Evolutionary conservation across 192 early-diverging fungal species (phyloP).

Genomic region (Endogone sp.): DNA sequence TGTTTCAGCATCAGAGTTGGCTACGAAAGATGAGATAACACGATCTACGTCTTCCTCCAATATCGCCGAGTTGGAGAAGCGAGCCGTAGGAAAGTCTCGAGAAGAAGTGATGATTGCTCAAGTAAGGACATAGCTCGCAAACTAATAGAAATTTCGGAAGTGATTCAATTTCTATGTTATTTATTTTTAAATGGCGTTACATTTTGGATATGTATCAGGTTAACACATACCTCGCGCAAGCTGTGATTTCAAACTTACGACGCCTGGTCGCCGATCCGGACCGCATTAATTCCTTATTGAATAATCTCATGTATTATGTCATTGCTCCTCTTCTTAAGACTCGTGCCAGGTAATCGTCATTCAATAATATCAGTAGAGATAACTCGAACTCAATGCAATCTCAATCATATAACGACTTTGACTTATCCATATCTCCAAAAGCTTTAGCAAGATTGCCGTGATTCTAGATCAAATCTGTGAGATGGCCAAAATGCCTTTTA

Average conservation of each 20-base stretch:
- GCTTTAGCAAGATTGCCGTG: conserved; percentile 19
- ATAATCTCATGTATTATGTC: conserved; percentile 82
- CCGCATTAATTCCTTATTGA: conserved; percentile 52
- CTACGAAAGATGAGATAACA: background rate
- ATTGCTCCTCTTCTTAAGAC: conserved; percentile 66
- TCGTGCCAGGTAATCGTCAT: conserved; percentile 35
- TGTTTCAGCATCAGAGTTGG: background rate
- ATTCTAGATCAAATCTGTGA: conserved; percentile 57
- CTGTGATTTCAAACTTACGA: conserved; percentile 66
- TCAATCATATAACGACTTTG: background rate
- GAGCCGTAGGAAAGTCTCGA: conserved; percentile 49
- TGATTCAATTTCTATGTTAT: conserved; percentile 2
- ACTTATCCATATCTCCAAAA: background rate
- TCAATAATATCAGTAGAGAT: background rate
- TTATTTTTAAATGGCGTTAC: background rate
- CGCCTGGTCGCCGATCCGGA: conserved; percentile 74
- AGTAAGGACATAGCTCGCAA: conserved; percentile 8
- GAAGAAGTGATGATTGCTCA: conserved; percentile 68
- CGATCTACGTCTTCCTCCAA: background rate
- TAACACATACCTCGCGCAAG: conserved; percentile 36
- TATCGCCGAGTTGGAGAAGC: conserved; percentile 34
- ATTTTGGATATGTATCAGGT: conserved; percentile 14
- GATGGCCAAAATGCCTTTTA: conserved; percentile 58
- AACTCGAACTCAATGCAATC: no score
- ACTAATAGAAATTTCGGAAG: conserved; percentile 14